Conservation (phyloP, 1,284 basidiomycete species). For the Ceratorhiza oryzae-sativae region DNA sequence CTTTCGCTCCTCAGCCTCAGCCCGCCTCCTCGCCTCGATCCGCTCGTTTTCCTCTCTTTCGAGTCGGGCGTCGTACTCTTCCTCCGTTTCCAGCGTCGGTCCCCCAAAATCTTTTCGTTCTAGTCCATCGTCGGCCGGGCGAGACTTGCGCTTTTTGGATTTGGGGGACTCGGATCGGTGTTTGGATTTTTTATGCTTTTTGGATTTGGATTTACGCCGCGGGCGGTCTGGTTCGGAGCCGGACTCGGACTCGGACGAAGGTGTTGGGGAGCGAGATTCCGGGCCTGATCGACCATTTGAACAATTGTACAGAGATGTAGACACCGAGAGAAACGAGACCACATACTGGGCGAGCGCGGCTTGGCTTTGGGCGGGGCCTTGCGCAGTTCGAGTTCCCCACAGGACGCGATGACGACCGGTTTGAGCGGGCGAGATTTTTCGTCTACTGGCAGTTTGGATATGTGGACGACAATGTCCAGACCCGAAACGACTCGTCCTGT, state of each 20-base stretch:
- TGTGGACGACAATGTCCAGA: slow-evolving; percentile 58
- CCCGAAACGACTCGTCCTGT: slow-evolving; percentile 58
- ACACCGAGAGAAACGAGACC: slow-evolving; percentile 44
- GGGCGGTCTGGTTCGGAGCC: slow-evolving; percentile 4
- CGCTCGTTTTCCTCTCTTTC: slow-evolving; percentile 74
- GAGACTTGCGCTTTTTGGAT: slow-evolving; percentile 40
- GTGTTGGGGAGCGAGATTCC: slow-evolving; percentile 43
- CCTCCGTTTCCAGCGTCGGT: slow-evolving; percentile 62
- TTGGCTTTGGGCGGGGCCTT: slow-evolving; percentile 49
- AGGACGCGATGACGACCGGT: slow-evolving; percentile 77
- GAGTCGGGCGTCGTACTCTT: slow-evolving; percentile 72
- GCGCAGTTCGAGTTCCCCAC: slow-evolving; percentile 83
- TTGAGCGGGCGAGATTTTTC: slow-evolving; percentile 72
- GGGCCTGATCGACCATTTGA: slow-evolving; percentile 44
- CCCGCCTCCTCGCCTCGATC: slow-evolving; percentile 48
- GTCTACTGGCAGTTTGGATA: slow-evolving; percentile 67
- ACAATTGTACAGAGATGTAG: slow-evolving; percentile 43
- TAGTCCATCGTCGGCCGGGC: slow-evolving; percentile 44
- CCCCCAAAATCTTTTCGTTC: slow-evolving; percentile 48
- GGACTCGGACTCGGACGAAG: slow-evolving; percentile 17
- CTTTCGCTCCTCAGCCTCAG: slow-evolving; percentile 29
- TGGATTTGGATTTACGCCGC: slow-evolving; percentile 47
- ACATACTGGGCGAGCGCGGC: slow-evolving; percentile 36
- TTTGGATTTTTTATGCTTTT: slow-evolving; percentile 44
- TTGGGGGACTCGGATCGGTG: not conserved